phyloP scores from a whole-genome alignment of 192 early-diverging fungal species.

The Gryganskiella cystojenkinii region DNA sequence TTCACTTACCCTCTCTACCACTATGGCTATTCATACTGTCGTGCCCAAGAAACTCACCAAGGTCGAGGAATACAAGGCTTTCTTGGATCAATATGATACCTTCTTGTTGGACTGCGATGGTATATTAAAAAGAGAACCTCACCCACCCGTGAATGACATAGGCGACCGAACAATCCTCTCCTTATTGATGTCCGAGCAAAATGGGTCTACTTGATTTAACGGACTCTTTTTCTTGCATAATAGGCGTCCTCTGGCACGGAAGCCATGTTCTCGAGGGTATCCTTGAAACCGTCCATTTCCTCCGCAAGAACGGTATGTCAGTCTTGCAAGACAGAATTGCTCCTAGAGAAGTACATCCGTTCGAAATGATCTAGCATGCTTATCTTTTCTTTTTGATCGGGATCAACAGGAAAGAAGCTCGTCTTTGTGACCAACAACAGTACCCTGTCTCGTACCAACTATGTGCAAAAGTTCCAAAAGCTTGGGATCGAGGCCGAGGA shows the following conservation, averaged over 20 bases:
- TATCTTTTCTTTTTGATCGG: background rate
- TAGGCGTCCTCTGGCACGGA: constrained; percentile 94
- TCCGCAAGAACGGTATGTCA: constrained; percentile 71
- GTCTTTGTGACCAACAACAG: constrained; percentile 99
- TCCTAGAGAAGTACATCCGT: background rate
- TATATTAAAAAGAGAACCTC: constrained; percentile 41
- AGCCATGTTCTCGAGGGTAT: constrained; percentile 74
- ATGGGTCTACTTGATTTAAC: too few relatives aligned
- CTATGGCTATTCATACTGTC: constrained; percentile 4
- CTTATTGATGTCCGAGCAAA: too few relatives aligned
- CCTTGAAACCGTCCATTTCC: constrained; percentile 73
- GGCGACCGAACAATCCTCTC: too few relatives aligned
- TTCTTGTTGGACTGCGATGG: constrained; percentile 99
- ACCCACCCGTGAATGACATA: too few relatives aligned
- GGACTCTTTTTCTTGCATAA: background rate
- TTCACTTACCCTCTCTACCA: background rate
- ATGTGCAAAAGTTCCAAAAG: constrained; percentile 84
- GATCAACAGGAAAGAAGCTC: constrained; percentile 78
- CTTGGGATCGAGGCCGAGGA: constrained; percentile 84
- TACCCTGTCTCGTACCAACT: constrained; percentile 84
- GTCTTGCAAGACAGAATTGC: background rate
- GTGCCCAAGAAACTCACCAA: constrained; percentile 53
- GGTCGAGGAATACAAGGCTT: constrained; percentile 63
- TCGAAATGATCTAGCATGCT: background rate
- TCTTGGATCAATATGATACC: constrained; percentile 87